Base-by-base conservation (phyloP, 78 protist species). In the Creolimax fragrantissima region DNA sequence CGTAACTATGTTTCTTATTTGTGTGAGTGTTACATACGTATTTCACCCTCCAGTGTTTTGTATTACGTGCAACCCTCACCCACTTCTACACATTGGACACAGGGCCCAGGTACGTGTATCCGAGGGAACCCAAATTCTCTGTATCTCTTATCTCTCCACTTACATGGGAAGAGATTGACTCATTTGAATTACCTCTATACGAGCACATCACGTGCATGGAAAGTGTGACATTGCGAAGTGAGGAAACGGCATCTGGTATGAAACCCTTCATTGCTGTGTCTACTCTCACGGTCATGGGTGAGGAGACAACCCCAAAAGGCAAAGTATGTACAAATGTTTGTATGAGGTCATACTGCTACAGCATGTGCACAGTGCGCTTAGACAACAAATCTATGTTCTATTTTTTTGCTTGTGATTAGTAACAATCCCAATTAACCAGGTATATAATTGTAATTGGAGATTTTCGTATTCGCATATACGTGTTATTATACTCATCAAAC, bases 131-230 rank as follows among this genome's bases (percentile, higher is more conserved):
- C 86, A 83, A 83, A 11, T 83, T 83, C 7, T 6, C 7, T 24
- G 35, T 83, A 32, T 39, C 35, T 24, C 86, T 83, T 0, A 83
- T 83, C 5, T 35, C 86, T 6, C 86, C 86, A 24, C 7, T 83
- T 6, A 17, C 86, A 6, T 83, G 86, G 86, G 86, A 83, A 11
- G 86, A 35, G 42, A 83, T 83, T 41, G 42, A 83, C 7, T 6
- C 86, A 24, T 83, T 39, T 41, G 86, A 83, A 24, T 24, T 83
- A 24, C 42, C 7, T 6, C 7, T 83, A 41, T 83, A 35, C 35
- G 86, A 83, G 7, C 86, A 83, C 86, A 24, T 83, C 42, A 83
- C 86, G 5, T 35, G 86, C 86, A 83, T 83, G 86, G 86, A 83
- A 24, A 83, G 42, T 83, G 86, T 83, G 86, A 83, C 86, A 5